Conservation (phyloP, 192 early-diverging fungal species). For the Funneliformis mosseae region DNA sequence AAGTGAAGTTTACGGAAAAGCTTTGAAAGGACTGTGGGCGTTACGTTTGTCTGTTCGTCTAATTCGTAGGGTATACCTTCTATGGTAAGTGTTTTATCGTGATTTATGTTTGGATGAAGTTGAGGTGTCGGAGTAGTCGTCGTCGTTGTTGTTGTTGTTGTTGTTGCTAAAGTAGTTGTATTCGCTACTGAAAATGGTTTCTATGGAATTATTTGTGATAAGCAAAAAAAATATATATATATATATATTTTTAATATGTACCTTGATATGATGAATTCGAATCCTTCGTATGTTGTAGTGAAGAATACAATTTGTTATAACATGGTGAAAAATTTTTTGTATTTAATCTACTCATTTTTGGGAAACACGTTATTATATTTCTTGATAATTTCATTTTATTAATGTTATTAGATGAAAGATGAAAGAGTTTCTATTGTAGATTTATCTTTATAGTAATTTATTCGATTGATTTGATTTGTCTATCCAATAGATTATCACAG, state of each 20-base stretch:
- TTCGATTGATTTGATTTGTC: too few species aligned
- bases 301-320: neutral
- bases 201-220: neutral
- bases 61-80: slow-evolving; percentile 43
- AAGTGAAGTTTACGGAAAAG: slow-evolving; percentile 75
- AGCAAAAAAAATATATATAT: too few species aligned
- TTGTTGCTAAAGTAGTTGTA: neutral
- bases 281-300: neutral
- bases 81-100: slow-evolving; percentile 36
- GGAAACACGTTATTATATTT: too few species aligned
- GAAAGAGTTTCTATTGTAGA: too few species aligned
- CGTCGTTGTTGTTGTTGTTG: neutral
- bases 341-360: too few species aligned
- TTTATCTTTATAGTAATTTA: too few species aligned
- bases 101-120: neutral
- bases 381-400: too few species aligned
- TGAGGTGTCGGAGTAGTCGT: neutral
- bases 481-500: too few species aligned
- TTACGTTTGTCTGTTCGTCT: slow-evolving; percentile 81
- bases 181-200: neutral
- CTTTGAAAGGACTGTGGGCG: slow-evolving; percentile 74
- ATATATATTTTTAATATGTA: slow-evolving; percentile 19
- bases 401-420: too few species aligned
- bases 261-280: slow-evolving; percentile 2
- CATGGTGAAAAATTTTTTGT: neutral